phyloP scores from a whole-genome alignment of 1,139 yeast species.

The Pichia sp. region DNA sequence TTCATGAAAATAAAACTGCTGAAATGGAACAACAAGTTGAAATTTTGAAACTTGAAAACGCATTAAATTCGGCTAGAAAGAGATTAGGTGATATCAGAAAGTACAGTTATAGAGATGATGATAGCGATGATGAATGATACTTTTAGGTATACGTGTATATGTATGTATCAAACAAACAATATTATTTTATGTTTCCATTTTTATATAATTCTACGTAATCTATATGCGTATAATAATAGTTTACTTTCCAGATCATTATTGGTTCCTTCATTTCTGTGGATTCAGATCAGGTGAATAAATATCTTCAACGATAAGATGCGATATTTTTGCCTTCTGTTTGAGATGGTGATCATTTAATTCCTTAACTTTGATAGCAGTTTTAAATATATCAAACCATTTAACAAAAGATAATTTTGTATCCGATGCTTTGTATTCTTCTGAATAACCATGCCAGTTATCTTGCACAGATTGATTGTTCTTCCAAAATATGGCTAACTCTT shows the following conservation, averaged over 20 bases:
- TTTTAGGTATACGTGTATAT: not conserved
- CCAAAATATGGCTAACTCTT: conserved; percentile 35
- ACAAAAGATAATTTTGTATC: conserved; percentile 24
- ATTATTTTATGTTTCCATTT: too few relatives aligned
- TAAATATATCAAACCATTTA: conserved; percentile 28
- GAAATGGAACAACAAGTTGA: conserved; percentile 97
- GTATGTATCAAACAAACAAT: not conserved
- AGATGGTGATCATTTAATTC: not conserved
- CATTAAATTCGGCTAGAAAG: conserved; percentile 69
- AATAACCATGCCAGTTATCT: conserved; percentile 36
- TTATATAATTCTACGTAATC: too few relatives aligned
- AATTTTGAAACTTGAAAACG: conserved; percentile 78
- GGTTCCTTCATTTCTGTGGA: too few relatives aligned
- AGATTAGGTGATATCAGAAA: conserved; percentile 84
- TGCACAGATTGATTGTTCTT: conserved; percentile 30
- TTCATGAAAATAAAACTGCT: conserved; percentile 81
- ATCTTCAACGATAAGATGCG: conserved; percentile 23
- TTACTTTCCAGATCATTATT: too few relatives aligned
- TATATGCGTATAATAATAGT: too few relatives aligned
- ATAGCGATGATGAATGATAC: conserved; percentile 43
- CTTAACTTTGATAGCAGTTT: not conserved
- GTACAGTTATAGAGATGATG: conserved; percentile 65
- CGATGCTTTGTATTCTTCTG: conserved; percentile 33
- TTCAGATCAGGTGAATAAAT: conserved; percentile 21
- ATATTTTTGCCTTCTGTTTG: conserved; percentile 6